These are phyloP conservation scores for Spathaspora hagerdaliae DNA, from an alignment of 805 yeast genomes.

Conservation along the genomic window DNA sequence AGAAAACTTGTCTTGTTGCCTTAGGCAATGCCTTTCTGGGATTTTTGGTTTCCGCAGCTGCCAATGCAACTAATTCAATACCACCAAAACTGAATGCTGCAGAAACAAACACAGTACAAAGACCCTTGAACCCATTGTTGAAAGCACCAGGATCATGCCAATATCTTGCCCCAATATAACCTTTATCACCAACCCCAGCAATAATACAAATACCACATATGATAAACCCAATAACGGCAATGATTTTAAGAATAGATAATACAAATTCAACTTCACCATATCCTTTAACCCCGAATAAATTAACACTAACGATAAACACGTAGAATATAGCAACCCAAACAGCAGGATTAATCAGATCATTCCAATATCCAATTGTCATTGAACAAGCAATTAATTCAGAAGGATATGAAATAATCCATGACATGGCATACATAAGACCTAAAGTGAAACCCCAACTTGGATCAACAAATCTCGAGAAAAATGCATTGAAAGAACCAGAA, in stretches of 20 bases:
- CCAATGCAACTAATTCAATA: constrained; percentile 32
- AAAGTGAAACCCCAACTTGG: constrained; percentile 34
- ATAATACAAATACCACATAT: constrained; percentile 31
- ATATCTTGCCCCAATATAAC: constrained; percentile 30
- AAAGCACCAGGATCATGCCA: constrained; percentile 29
- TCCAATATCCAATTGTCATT: constrained; percentile 34
- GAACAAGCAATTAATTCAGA: constrained; percentile 35
- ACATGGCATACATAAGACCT: constrained; percentile 30
- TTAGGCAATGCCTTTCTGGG: constrained; percentile 37
- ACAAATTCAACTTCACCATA: constrained; percentile 57
- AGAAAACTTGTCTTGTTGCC: constrained; percentile 40
- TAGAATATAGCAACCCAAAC: constrained; percentile 35
- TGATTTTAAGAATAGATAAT: constrained; percentile 43
- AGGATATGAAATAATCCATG: constrained; percentile 35
- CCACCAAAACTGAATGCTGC: constrained; percentile 35
- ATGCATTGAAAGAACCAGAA: constrained; percentile 37
- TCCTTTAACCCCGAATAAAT: constrained; percentile 50
- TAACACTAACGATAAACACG: constrained; percentile 27
- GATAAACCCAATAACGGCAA: constrained; percentile 41
- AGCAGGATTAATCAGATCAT: constrained; percentile 25
- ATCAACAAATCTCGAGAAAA: constrained; percentile 31
- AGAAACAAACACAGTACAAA: constrained; percentile 28
- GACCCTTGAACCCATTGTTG: constrained; percentile 24
- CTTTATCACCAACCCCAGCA: constrained; percentile 32
- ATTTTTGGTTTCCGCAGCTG: constrained; percentile 38